Evolutionary conservation across 208 protist species (phyloP), one percentile per base, ranked within the genome.

Genomic region (Strigomonas galati): DNA sequence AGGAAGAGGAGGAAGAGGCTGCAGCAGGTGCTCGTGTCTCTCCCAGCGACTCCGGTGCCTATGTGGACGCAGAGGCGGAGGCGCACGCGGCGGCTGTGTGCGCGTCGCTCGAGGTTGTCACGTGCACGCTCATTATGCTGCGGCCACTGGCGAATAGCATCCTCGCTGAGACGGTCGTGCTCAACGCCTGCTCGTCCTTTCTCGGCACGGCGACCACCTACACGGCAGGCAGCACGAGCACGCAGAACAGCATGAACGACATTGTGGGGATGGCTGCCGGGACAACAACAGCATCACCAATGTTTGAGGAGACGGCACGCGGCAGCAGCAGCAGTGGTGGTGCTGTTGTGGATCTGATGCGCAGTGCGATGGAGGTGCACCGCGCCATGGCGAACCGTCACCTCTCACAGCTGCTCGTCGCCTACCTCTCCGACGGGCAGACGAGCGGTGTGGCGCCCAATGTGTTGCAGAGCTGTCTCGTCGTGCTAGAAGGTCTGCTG

Each of bases 381-480:
- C 67, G 68, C 32, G 67, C 74, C 2, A 79, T 79, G 17, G 76
- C 85, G 40, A 91, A 83, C 65, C 69, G 78, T 31, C 67, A 74
- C 28, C 71, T 93, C 24, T 78, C 73, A 27, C 70, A 73, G 27
- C 74, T 85, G 14, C 63, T 93, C 44, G 30, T 91, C 58, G 80
- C 78, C 12, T 85, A 84, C 57, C 70, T 89, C 35, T 32, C 75
- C 51, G 67, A 70, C 54, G 72, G 75, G 27, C 70, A 85, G 61
- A 52, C 88, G 12, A 60, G 69, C 32, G 67, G 71, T 15, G 68
- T 81, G 37, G 69, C 84, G 2, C 81, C 80, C 31, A 67, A 77
- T 27, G 67, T 93, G n/a, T 35, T 83, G 17, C 76, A 85, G 54
- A 71, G 77, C 49, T 72, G 78, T 30, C 58, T 93, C 37, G 27